phyloP scores from a whole-genome alignment of 176 grass and related monocot genomes.

The Phoenix dactylifera region DNA sequence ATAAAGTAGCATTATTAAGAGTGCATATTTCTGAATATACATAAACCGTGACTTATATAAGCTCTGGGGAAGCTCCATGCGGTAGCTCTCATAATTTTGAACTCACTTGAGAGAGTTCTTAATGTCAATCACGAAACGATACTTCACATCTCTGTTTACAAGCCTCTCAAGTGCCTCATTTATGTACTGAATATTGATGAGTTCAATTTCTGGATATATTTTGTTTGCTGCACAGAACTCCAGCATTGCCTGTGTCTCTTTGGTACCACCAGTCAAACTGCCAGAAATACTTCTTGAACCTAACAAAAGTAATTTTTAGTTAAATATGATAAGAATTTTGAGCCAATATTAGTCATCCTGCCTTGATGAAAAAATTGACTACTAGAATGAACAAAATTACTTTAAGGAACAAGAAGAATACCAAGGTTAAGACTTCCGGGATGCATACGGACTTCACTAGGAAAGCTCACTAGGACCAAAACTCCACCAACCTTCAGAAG shows the following conservation, averaged over 20 bases:
- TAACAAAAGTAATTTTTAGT: background rate
- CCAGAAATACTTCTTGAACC: slow-evolving; percentile 15
- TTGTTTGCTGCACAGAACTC: slow-evolving; percentile 19
- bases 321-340: background rate
- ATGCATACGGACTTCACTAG: slow-evolving; percentile 50
- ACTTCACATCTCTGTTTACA: too few relatives aligned
- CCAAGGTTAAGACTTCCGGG: slow-evolving; percentile 47
- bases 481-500: slow-evolving; percentile 61
- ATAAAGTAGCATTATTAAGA: too few relatives aligned
- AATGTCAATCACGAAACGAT: too few relatives aligned
- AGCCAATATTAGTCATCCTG: too few relatives aligned
- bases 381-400: background rate
- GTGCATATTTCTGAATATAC: too few relatives aligned
- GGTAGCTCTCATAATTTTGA: too few relatives aligned
- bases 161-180: slow-evolving; percentile 5
- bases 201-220: slow-evolving; percentile 22
- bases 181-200: slow-evolving; percentile 19
- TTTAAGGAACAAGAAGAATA: slow-evolving; percentile 16
- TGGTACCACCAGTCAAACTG: slow-evolving; percentile 21
- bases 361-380: background rate
- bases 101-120: too few relatives aligned
- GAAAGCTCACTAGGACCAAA: slow-evolving; percentile 48
- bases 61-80: too few relatives aligned
- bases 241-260: slow-evolving; percentile 18
- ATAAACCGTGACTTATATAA: too few relatives aligned